Percentiles rank a stretch among this genome's conserved stretches.
phyloP scores from a whole-genome alignment of 257 asterid species.

The Schizonepeta tenuifolia region DNA sequence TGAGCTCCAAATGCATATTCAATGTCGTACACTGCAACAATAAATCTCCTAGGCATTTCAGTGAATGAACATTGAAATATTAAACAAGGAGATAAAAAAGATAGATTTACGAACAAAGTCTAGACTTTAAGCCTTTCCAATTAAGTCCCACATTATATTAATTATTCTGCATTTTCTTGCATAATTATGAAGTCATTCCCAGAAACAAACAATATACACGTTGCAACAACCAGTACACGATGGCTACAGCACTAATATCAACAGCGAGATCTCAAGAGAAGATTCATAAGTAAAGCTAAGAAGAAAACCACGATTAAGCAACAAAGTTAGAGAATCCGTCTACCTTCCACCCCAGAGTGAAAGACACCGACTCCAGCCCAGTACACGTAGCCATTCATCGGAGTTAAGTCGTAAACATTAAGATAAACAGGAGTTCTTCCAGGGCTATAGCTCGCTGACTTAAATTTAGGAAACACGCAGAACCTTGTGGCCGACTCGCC shows the following conservation, averaged over 20 bases:
- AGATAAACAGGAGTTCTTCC: constrained; percentile 69
- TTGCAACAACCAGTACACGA: neutral
- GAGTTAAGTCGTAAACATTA: constrained; percentile 80
- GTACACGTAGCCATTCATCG: constrained; percentile 67
- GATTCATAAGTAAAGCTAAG: neutral
- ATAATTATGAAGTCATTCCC: neutral
- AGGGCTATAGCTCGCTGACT: constrained; percentile 48
- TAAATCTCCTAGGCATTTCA: neutral
- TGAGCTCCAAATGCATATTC: constrained; percentile 94
- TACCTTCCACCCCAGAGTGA: constrained; percentile 96
- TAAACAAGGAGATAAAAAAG: neutral
- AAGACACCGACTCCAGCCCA: constrained; percentile 94
- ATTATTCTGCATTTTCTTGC: neutral
- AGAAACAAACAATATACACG: neutral
- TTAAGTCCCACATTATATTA: neutral
- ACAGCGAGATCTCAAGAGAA: neutral
- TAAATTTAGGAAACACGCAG: constrained; percentile 61
- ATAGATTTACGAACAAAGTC: neutral
- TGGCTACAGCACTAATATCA: neutral
- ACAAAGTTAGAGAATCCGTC: constrained; percentile 27
- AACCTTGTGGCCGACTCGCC: constrained; percentile 48
- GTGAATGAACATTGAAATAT: neutral
- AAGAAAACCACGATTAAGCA: constrained; percentile 19
- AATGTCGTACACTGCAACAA: constrained; percentile 65
- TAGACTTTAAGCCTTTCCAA: neutral